phyloP scores from a whole-genome alignment of 805 yeast species.

The Ogataea pilisensis region DNA sequence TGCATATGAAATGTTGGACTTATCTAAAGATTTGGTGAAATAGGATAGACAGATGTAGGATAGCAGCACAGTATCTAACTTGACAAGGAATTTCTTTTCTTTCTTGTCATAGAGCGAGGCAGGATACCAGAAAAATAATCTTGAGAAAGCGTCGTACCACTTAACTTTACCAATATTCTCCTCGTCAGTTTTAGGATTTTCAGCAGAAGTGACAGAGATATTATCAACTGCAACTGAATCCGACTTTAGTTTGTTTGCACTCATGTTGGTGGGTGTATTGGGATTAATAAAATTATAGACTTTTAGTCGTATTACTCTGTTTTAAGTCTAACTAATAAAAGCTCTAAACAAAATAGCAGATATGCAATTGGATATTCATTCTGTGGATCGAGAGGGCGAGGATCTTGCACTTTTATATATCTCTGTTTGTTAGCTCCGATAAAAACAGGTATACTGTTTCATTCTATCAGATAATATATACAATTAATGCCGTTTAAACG shows the following conservation, averaged over 20 bases:
- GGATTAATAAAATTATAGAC: not conserved
- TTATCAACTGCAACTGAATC: too few species aligned
- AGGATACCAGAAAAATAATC: constrained; percentile 44
- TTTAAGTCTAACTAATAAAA: too few species aligned
- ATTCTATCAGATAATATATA: too few species aligned
- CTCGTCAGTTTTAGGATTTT: constrained; percentile 29
- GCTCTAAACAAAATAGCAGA: too few species aligned
- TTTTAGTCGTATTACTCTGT: too few species aligned
- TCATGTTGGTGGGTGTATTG: not conserved
- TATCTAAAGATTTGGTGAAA: constrained; percentile 68
- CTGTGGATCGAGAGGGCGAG: too few species aligned
- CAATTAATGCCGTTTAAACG: too few species aligned
- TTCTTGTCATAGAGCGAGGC: constrained; percentile 10
- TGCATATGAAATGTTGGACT: constrained; percentile 58
- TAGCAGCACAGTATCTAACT: constrained; percentile 52
- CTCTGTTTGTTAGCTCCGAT: not conserved
- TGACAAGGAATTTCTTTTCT: constrained; percentile 43
- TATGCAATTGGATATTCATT: too few species aligned
- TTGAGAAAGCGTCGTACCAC: constrained; percentile 58
- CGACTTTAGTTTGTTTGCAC: not conserved
- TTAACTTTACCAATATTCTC: constrained; percentile 31
- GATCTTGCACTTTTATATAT: not conserved
- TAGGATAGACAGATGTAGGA: constrained; percentile 47
- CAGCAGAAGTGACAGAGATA: too few species aligned
- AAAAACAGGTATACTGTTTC: too few species aligned